A percentile compares a stretch with the other conserved stretches of the same genome.
These are phyloP conservation scores for Cordyceps militaris DNA, from an alignment of 2,329 filamentous ascomycete genomes.

Conservation along the genomic window DNA sequence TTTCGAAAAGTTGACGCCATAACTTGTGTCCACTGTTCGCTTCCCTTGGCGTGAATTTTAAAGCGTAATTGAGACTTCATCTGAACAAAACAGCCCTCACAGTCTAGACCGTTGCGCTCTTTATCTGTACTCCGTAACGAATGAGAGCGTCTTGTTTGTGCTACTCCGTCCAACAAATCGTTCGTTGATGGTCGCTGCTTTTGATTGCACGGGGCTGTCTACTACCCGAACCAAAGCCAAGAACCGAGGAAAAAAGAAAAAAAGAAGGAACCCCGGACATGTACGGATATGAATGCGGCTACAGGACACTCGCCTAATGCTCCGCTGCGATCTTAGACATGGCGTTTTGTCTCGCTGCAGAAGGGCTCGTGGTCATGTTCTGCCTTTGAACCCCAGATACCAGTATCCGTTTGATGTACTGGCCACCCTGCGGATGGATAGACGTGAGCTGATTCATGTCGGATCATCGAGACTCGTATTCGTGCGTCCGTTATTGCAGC, in stretches of 20 bases:
- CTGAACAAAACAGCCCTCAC: not conserved
- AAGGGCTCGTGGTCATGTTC: not conserved
- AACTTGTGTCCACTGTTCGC: not conserved
- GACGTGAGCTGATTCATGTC: no score
- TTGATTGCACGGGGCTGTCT: not conserved
- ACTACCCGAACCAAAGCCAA: not conserved
- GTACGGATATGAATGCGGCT: not conserved
- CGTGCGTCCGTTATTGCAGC: not conserved
- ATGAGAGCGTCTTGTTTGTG: no score
- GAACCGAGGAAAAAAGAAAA: not conserved
- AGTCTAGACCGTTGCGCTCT: not conserved
- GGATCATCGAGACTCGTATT: not conserved
- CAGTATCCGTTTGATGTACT: no score
- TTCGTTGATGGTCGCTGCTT: no score
- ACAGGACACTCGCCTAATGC: not conserved
- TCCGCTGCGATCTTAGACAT: slow-evolving; percentile 5
- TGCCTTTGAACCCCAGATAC: no score
- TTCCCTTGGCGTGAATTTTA: not conserved
- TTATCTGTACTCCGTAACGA: not conserved
- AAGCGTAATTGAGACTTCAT: not conserved
- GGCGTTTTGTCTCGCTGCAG: slow-evolving; percentile 8
- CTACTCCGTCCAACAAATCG: no score
- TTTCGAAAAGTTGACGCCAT: not conserved
- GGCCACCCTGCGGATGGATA: no score
- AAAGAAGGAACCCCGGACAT: not conserved